These are phyloP conservation scores for Myxozyma monticola DNA, from an alignment of 805 yeast species.

Conservation along the genomic window DNA sequence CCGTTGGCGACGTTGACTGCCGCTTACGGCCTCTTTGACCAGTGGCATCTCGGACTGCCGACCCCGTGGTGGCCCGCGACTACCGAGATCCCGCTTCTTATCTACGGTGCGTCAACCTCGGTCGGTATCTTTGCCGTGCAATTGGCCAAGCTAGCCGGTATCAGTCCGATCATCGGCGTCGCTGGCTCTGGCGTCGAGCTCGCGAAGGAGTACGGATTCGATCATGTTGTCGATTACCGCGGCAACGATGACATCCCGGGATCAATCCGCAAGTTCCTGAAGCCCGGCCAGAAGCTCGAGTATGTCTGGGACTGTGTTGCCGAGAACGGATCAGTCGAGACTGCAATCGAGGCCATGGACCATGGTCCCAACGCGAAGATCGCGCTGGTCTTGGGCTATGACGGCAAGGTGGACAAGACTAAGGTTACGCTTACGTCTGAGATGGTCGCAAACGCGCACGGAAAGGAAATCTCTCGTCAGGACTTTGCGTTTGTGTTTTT, in stretches of 20 bases:
- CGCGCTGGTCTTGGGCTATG: conserved; percentile 9
- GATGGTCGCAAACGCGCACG: conserved; percentile 17
- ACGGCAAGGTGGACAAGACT: conserved; percentile 1
- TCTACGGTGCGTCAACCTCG: conserved; percentile 26
- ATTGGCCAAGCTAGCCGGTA: conserved; percentile 26
- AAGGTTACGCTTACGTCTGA: not conserved
- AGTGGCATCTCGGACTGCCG: conserved; percentile 18
- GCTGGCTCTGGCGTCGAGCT: conserved; percentile 17
- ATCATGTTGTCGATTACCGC: conserved; percentile 23
- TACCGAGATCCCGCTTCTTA: conserved; percentile 16
- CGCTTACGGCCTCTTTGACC: conserved; percentile 18
- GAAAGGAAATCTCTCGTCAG: conserved; percentile 10
- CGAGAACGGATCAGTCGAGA: conserved; percentile 12
- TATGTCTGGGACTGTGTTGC: conserved; percentile 21
- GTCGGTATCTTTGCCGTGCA: conserved; percentile 21
- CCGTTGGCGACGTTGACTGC: conserved; percentile 25
- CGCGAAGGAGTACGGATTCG: conserved; percentile 19
- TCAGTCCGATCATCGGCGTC: conserved; percentile 26
- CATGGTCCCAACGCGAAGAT: conserved; percentile 9
- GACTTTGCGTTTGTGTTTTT: conserved; percentile 23
- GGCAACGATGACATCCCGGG: conserved; percentile 9
- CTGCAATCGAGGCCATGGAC: conserved; percentile 11
- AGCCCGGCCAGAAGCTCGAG: conserved; percentile 16
- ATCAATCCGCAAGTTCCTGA: conserved; percentile 10
- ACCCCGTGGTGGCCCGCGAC: conserved; percentile 28